Base-by-base conservation (phyloP, 2,329 filamentous ascomycete species). In the Oidium heveae region DNA sequence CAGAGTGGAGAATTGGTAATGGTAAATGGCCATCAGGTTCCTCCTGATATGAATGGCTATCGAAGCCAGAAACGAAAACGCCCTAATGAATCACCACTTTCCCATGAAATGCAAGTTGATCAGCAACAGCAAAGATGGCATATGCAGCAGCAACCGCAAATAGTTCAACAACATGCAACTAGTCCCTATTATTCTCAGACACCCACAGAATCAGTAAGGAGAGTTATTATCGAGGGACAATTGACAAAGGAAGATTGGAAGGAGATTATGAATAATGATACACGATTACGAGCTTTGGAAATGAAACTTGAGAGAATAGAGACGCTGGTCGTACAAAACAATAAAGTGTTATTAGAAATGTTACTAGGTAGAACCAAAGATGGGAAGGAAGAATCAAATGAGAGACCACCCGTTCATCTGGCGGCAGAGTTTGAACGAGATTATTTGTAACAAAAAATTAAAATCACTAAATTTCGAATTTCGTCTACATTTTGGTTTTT, bases 351-450 rank as follows among this genome's bases (percentile, higher is more conserved):
- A 9, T 50, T 63, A 34, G 63, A 65, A 57, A 53, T 65, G 12
- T 55, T 65, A 2, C 57, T 59, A 53, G 61, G 59, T 32, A 59
- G 63, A 53, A 60, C 49, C 20, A 61, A 60, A 53, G 62, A 64
- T 16, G 55, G 59, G 54, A 61, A 61, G 53, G 57, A 58, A 10
- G 57, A 58, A 51, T 57, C 55, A 43, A 62, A 64, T 46, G 63
- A 64, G 52, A 58, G 62, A 51, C 62, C 63, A n/a, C 63, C 63
- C 3, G 63, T 64, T 52, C 63, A 65, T 60, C 57, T 65, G 16
- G 63, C 64, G 55, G 61, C 63, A 46, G 63, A 65, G 55, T 65
- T 64, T 59, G 63, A 65, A 56, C 58, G 63, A 41, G 62, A 65
- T 61, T 65, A 65, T 55, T 55, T 65, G 62, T 65, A 61, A 65